Evolutionary conservation across 768 basidiomycete genomes (phyloP).

Genomic region (Gymnopilus junonius): DNA sequence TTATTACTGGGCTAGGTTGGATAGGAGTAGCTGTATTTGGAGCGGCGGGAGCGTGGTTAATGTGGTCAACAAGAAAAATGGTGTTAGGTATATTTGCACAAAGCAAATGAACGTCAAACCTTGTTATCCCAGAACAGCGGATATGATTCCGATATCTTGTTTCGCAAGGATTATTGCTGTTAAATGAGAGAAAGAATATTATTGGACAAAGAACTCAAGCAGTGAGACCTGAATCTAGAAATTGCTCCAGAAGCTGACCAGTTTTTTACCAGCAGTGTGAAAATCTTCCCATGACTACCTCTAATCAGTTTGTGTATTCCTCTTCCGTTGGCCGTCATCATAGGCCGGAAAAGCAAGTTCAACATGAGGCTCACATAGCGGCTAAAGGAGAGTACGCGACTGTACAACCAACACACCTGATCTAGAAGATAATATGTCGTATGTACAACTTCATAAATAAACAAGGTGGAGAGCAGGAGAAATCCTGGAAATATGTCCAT

Average conservation of each 20-base stretch:
- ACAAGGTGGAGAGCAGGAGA: constrained; percentile 25
- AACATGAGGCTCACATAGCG: constrained; percentile 33
- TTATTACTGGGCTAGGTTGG: constrained; percentile 59
- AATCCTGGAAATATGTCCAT: constrained; percentile 28
- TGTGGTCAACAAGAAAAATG: constrained; percentile 41
- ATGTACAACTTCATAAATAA: constrained; percentile 38
- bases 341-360: constrained; percentile 19
- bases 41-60: constrained; percentile 46
- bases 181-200: constrained; percentile 24
- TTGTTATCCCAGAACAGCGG: constrained; percentile 33
- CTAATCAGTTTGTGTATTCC: constrained; percentile 17
- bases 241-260: constrained; percentile 32
- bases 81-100: constrained; percentile 30
- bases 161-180: constrained; percentile 22
- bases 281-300: constrained; percentile 32
- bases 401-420: constrained; percentile 34
- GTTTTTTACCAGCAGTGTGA: constrained; percentile 22
- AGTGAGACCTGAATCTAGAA: constrained; percentile 31
- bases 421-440: constrained; percentile 26
- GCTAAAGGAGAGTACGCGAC: constrained; percentile 28
- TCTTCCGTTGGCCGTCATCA: constrained; percentile 13
- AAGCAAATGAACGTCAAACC: constrained; percentile 34
- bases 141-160: constrained; percentile 27
- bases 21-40: constrained; percentile 49
- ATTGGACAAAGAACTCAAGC: constrained; percentile 21